Percentiles rank a stretch among this genome's conserved stretches.
Conservation (phyloP, 2,329 filamentous ascomycete species). For the Ceratocystis diversiconidia region DNA sequence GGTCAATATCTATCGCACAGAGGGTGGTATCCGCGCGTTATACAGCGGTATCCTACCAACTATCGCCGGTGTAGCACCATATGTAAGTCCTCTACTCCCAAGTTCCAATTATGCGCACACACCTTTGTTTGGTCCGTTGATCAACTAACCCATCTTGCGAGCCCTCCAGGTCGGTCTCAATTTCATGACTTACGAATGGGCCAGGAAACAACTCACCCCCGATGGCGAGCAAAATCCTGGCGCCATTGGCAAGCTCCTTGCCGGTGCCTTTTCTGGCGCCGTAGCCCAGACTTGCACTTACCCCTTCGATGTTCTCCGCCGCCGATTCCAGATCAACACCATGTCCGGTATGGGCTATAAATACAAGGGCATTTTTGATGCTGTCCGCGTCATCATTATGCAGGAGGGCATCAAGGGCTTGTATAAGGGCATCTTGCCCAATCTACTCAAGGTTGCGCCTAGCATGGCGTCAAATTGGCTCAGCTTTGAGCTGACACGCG, state of each 20-base stretch:
- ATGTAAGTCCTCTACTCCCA: conserved; percentile 38
- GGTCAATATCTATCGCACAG: conserved; percentile 71
- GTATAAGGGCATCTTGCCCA: conserved; percentile 93
- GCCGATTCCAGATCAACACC: conserved; percentile 95
- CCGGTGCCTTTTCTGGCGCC: conserved; percentile 87
- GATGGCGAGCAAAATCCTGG: conserved; percentile 77
- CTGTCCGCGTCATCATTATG: conserved; percentile 62
- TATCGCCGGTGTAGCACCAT: conserved; percentile 86
- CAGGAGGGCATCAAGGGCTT: conserved; percentile 75
- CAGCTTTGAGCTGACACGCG: conserved; percentile 86
- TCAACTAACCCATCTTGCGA: neutral
- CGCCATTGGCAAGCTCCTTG: conserved; percentile 65
- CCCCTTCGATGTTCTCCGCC: conserved; percentile 89
- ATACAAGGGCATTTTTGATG: conserved; percentile 77
- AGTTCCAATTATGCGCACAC: too few species aligned
- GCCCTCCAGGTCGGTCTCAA: conserved; percentile 69
- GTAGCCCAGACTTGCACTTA: conserved; percentile 97
- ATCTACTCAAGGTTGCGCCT: conserved; percentile 89
- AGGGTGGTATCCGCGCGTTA: conserved; percentile 73
- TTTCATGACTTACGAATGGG: conserved; percentile 95
- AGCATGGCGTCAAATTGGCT: conserved; percentile 99
- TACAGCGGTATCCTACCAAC: conserved; percentile 92
- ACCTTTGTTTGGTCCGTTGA: neutral
- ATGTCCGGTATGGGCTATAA: conserved; percentile 98
- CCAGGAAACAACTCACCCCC: conserved; percentile 68